Evolutionary conservation across 208 protist genomes (phyloP), one percentile per base, ranked within the genome.

Genomic region (Vickermania ingenoplastis): DNA sequence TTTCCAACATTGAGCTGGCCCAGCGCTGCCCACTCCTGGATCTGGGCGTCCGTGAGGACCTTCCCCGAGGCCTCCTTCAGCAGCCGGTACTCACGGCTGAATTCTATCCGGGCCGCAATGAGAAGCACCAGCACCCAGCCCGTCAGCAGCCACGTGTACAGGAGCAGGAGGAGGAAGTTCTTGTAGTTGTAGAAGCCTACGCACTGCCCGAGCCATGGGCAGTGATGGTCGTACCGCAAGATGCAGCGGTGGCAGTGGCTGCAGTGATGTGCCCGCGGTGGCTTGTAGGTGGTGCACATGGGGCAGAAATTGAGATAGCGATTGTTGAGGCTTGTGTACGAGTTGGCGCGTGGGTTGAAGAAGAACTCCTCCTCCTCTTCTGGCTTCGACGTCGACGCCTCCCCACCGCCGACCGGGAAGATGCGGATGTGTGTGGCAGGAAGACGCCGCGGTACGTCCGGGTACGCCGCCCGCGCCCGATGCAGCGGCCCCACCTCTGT

Each of bases 151-250:
- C 73, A 86, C 7, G 75, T 80, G 61, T 92, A 95, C 30, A 91
- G 54, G 13, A 95, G 58, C 53, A 88, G 62, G 4, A 92, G 71
- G 21, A 95, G 79, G 59, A 91, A 95, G 57, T 86, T 84, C 53
- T 95, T 95, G 73, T 95, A 94, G 73, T 97, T 97, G 58, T 84
- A 90, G 61, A 93, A 91, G n/a, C 92, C 92, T 1, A 97, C 81
- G 62, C 90, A 96, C 54, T 86, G 88, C 5, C 88, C 92, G 11
- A 94, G 70, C 90, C 92, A 97, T 1, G 92, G 89, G 69, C 91
- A 97, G 65, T 97, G 92, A 63, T 97, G 92, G 62, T 97, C 92
- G 64, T 94, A 97, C 70, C 90, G 86, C 53, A 93, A 72, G 0
- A 96, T 74, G 60, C 92, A 97, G 51, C 67, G 71, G 31, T 89